Base-by-base conservation (phyloP, 1,284 basidiomycete genomes). In the Cerrena zonata region DNA sequence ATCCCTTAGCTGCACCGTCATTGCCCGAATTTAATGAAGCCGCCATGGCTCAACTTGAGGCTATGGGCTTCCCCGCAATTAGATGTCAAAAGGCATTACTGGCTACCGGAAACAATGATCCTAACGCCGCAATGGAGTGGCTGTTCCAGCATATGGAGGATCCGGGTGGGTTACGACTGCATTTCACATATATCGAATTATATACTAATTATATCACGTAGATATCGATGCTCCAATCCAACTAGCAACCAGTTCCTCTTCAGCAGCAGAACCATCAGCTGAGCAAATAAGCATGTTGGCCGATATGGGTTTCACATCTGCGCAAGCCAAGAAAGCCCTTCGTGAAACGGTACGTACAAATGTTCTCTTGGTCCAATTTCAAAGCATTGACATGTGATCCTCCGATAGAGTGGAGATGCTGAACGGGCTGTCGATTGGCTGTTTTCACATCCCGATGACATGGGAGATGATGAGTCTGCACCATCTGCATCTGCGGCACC, bases 101-200 rank as follows among this genome's bases (percentile, higher is more conserved):
- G 2, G 94, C 92, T 0, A 97, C 94, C 0, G 91, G 91, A 0
- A 90, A 90, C 62, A 72, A 67, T 12, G 82, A 87, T 58, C 74
- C 88, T 0, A 91, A 95, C 61, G 77, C 76, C 0, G 94, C 95
- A 0, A 96, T 94, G 91, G 86, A 91, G 56, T 99, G 95, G 95
- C 69, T 99, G 38, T 96, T 99, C 64, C 77, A 72, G 48, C 95
- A 97, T 68, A 92, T 95, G 89, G 94, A 98, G 5, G 95, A 98
- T 68, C 76, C 89, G 7, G 89, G 91, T 90, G 48, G 38, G 74
- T 62, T 5, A 24, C 36, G 18, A 11, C 30, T 40, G 34, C 41
- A 37, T 18, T 19, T 39, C 34, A 15, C 18, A 23, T 18, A 22
- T 24, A 46, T 21, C 44, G 10, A 23, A 37, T 36, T 37, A 24